Conservation (phyloP, 2,329 filamentous ascomycete species). For the Penicillium sp. region DNA sequence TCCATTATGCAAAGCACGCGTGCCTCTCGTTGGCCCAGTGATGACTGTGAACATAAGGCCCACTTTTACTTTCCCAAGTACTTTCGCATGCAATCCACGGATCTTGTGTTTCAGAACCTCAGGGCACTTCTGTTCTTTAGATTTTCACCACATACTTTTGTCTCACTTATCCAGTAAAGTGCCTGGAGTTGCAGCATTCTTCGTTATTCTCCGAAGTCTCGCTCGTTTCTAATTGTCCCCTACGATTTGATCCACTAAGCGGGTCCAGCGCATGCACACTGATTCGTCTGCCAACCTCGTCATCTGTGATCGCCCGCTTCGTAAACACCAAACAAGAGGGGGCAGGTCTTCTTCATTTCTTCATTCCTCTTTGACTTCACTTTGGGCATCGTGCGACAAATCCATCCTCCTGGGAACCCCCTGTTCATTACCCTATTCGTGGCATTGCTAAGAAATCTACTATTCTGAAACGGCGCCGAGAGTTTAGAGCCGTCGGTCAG, state of each 20-base stretch:
- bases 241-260: constrained; percentile 7
- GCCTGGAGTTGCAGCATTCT: not conserved
- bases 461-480: constrained; percentile 25
- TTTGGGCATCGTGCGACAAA: constrained; percentile 8
- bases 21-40: constrained; percentile 23
- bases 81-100: constrained; percentile 7
- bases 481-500: constrained; percentile 15
- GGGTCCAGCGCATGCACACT: constrained; percentile 15
- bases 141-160: not conserved
- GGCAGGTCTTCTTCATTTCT: constrained; percentile 4
- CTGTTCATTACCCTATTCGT: constrained; percentile 6
- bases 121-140: not conserved
- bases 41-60: not conserved
- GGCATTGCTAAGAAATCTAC: constrained; percentile 1
- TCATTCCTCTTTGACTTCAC: constrained; percentile 6
- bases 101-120: constrained; percentile 8
- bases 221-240: not conserved
- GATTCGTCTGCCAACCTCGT: constrained; percentile 21
- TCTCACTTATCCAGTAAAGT: not conserved
- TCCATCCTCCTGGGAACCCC: not conserved
- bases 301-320: constrained; percentile 21
- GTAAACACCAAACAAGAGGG: constrained; percentile 25
- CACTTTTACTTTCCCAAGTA: not conserved
- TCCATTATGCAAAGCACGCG: not conserved
- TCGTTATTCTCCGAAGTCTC: not conserved